Evolutionary conservation across 2,329 filamentous ascomycete genomes (phyloP).

Genomic region (Microdochium nivale): DNA sequence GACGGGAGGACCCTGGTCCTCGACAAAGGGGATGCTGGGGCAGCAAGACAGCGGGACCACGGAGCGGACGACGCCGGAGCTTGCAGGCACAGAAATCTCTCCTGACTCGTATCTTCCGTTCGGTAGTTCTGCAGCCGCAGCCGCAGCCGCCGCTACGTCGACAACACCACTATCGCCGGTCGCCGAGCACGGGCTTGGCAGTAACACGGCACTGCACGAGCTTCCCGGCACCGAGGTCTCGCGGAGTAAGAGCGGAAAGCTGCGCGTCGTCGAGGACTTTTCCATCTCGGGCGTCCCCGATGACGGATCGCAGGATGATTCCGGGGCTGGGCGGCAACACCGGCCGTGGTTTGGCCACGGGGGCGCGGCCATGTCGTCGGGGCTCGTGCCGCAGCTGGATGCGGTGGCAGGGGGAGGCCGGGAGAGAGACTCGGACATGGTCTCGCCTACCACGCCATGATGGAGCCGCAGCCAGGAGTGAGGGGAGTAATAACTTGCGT

Average conservation of each 20-base stretch:
- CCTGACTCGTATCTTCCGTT: background rate
- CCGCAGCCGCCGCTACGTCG: background rate
- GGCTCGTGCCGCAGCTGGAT: background rate
- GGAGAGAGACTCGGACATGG: too few species aligned
- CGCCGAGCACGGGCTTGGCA: background rate
- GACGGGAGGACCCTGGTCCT: background rate
- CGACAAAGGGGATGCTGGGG: background rate
- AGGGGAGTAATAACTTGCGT: too few species aligned
- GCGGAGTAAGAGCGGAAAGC: background rate
- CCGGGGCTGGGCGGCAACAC: background rate
- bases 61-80: background rate
- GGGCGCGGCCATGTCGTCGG: background rate
- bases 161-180: background rate
- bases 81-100: background rate
- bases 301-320: background rate
- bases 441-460: too few species aligned
- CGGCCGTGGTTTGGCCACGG: background rate
- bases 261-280: background rate
- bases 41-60: background rate
- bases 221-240: background rate
- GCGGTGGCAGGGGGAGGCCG: background rate
- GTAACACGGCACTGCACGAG: background rate
- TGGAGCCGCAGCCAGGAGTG: too few species aligned
- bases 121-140: background rate
- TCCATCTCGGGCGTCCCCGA: background rate